Evolutionary conservation across 2,329 filamentous ascomycete genomes (phyloP).

Genomic region (Paraconiothyrium brasiliense): DNA sequence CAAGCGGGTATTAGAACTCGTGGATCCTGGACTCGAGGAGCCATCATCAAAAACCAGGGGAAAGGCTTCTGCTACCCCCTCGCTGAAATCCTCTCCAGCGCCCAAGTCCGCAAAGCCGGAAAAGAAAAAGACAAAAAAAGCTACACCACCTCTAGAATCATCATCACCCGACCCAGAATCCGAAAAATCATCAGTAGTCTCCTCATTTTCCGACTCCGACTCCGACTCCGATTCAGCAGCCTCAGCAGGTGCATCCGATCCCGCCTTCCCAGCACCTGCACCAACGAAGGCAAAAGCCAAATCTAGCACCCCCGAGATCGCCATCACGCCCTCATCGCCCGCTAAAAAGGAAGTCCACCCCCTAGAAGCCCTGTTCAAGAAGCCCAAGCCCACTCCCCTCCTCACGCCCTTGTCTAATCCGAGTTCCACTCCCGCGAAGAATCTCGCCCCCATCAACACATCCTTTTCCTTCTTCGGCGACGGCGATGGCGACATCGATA

Average conservation of each 20-base stretch:
- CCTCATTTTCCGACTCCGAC: constrained; percentile 46
- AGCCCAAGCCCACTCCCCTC: constrained; percentile 55
- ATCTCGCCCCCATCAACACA: constrained; percentile 57
- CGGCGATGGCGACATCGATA: constrained; percentile 46
- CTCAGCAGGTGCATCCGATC: constrained; percentile 32
- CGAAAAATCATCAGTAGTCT: constrained; percentile 48
- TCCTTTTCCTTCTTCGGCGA: constrained; percentile 82
- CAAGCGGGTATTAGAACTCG: constrained; percentile 44
- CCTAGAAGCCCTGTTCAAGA: constrained; percentile 91
- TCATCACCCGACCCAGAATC: constrained; percentile 38
- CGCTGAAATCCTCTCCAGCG: constrained; percentile 25
- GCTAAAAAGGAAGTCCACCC: constrained; percentile 71
- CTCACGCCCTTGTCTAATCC: constrained; percentile 45
- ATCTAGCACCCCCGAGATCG: constrained; percentile 23
- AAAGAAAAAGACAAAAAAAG: constrained; percentile 35
- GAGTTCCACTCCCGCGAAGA: constrained; percentile 48
- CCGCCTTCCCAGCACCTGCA: constrained; percentile 21
- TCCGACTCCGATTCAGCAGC: constrained; percentile 33
- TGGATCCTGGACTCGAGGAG: constrained; percentile 29
- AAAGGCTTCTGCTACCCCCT: constrained; percentile 26
- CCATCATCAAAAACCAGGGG: constrained; percentile 21
- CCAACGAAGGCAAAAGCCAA: constrained; percentile 12
- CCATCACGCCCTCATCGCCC: constrained; percentile 29
- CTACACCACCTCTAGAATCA: constrained; percentile 35
- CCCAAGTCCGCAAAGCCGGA: constrained; percentile 29